A percentile compares a stretch with the other conserved stretches of the same genome.
These are phyloP conservation scores for Dothidotthia symphoricarpi DNA, from an alignment of 2,329 filamentous ascomycete genomes.

Conservation along the genomic window DNA sequence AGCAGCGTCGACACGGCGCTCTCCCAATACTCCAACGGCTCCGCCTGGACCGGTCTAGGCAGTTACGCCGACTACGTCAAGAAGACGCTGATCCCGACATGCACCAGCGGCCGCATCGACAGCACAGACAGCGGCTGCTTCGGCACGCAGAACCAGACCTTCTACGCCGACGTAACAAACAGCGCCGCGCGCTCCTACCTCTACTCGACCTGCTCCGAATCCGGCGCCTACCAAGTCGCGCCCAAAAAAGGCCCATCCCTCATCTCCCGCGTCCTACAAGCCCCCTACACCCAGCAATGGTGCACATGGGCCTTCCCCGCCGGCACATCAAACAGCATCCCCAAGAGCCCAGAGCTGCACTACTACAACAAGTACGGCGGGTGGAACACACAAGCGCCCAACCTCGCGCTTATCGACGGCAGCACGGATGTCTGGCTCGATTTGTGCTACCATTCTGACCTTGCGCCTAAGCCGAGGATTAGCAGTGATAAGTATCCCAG, in stretches of 20 bases:
- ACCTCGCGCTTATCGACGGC: constrained; percentile 55
- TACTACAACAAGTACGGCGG: constrained; percentile 51
- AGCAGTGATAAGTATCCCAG: constrained; percentile 50
- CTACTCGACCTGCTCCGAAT: constrained; percentile 52
- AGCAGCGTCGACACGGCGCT: constrained; percentile 48
- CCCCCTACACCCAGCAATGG: constrained; percentile 56
- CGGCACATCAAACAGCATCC: constrained; percentile 48
- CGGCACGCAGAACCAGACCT: constrained; percentile 45
- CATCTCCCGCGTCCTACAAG: constrained; percentile 50
- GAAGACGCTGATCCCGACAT: constrained; percentile 46
- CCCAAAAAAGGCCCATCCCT: constrained; percentile 47
- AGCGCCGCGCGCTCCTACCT: constrained; percentile 47
- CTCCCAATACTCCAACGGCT: constrained; percentile 51
- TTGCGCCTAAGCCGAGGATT: constrained; percentile 39
- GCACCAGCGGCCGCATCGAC: constrained; percentile 45
- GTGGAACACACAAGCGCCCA: constrained; percentile 47
- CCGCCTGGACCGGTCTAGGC: constrained; percentile 53
- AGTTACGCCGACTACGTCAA: constrained; percentile 55
- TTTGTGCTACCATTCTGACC: constrained; percentile 51
- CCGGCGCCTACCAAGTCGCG: constrained; percentile 52
- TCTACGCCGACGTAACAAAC: constrained; percentile 48
- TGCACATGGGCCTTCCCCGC: constrained; percentile 55
- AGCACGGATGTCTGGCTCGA: constrained; percentile 55
- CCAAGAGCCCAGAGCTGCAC: constrained; percentile 45
- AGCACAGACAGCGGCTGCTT: constrained; percentile 47